Percentiles rank a stretch among this genome's conserved stretches.
Conservation (phyloP, 2,329 filamentous ascomycete genomes). For the Neofusicoccum cordaticola region DNA sequence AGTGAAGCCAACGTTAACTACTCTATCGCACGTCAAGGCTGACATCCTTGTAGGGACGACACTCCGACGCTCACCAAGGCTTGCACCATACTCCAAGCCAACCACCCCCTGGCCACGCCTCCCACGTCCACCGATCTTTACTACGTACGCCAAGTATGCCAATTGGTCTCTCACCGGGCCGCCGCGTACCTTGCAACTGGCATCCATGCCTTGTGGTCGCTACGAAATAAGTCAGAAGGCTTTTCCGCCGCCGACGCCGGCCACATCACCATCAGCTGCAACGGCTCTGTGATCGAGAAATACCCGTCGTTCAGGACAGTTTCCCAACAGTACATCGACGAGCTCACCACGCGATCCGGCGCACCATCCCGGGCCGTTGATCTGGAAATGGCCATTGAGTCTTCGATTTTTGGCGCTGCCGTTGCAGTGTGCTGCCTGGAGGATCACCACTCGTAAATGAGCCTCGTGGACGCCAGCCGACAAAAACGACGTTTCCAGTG, state of each 20-base stretch:
- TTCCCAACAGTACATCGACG: constrained; percentile 64
- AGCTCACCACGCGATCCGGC: constrained; percentile 47
- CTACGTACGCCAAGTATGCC: constrained; percentile 54
- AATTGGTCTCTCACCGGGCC: constrained; percentile 57
- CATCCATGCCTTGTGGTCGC: constrained; percentile 60
- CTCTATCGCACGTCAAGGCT: background rate
- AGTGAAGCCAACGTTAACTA: background rate
- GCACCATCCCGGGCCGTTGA: constrained; percentile 40
- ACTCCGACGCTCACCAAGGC: constrained; percentile 39
- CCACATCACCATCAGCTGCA: constrained; percentile 63
- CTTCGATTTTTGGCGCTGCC: constrained; percentile 71
- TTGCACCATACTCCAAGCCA: constrained; percentile 48
- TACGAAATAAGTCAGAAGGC: constrained; percentile 52
- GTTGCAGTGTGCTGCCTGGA: constrained; percentile 55
- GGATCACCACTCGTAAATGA: constrained; percentile 19
- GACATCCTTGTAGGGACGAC: constrained; percentile 32
- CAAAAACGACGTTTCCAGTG: background rate
- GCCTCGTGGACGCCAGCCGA: background rate
- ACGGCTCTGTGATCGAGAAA: constrained; percentile 75
- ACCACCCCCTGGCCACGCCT: constrained; percentile 48
- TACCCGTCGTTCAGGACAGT: constrained; percentile 65
- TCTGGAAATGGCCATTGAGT: constrained; percentile 69
- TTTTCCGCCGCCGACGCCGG: constrained; percentile 32
- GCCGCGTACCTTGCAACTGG: constrained; percentile 62
- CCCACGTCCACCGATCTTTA: constrained; percentile 50